Conservation (phyloP, 495 filamentous ascomycete genomes). For the Penicillium dipodomyicola region DNA sequence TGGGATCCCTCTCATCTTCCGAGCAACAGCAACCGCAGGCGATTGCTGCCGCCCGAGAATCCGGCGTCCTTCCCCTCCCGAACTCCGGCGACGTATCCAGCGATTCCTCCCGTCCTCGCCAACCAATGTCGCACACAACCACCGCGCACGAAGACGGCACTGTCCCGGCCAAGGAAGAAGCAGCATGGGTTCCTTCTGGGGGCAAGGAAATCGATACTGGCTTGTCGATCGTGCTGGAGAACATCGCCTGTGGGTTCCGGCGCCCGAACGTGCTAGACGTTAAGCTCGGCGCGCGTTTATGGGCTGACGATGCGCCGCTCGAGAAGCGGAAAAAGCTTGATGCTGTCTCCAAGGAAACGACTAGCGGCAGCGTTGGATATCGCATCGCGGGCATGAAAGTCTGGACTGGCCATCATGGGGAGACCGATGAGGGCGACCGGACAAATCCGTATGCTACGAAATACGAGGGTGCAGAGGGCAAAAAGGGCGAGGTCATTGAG, state of each 20-base stretch:
- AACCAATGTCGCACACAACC: constrained; percentile 11
- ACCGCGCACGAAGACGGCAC: constrained; percentile 8
- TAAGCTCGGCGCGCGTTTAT: constrained; percentile 83
- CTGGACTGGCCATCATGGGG: constrained; percentile 63
- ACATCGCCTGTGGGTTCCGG: constrained; percentile 76
- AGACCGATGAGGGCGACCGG: constrained; percentile 36
- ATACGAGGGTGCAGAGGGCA: constrained; percentile 39
- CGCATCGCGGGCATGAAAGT: constrained; percentile 93
- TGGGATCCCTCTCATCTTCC: constrained; percentile 67
- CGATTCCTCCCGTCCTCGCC: constrained; percentile 2
- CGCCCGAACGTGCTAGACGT: constrained; percentile 92
- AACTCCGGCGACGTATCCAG: constrained; percentile 15
- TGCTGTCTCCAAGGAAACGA: constrained; percentile 73
- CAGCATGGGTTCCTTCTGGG: constrained; percentile 47
- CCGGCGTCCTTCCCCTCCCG: constrained; percentile 41
- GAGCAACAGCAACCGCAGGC: constrained; percentile 51
- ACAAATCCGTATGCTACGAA: constrained; percentile 45
- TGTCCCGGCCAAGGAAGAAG: constrained; percentile 21
- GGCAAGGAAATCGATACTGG: constrained; percentile 67
- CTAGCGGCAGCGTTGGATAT: constrained; percentile 76
- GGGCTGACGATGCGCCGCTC: constrained; percentile 75
- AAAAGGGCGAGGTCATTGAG: constrained; percentile 38
- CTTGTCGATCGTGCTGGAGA: constrained; percentile 80
- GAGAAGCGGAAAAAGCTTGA: constrained; percentile 80
- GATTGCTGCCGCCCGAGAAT: constrained; percentile 43